Base-by-base conservation (phyloP, 768 basidiomycete genomes). In the Agrocybe praecox region DNA sequence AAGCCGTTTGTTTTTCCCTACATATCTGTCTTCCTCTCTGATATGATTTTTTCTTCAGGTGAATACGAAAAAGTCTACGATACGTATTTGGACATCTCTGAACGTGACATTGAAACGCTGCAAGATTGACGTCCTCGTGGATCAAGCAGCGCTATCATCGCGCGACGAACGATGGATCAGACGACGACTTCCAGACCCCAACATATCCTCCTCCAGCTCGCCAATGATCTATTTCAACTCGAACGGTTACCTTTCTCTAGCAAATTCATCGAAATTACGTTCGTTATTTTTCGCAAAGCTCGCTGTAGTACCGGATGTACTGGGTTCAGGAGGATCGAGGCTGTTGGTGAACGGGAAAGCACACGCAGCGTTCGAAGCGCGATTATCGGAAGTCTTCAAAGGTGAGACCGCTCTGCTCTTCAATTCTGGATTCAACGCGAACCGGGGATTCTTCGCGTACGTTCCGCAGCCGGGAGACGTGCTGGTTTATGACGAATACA, bases 341-440 rank as follows among this genome's bases (percentile, higher is more conserved):
- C 79, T 98, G 0, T 83, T 97, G 23, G 89, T 94, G 52, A 89
- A 92, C 64, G 85, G 85, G 8, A 80, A 81, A 8, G 76, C 85
- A 0, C 95, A 97, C 70, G 75, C 73, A 18, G 74, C 78, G 9
- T 80, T 98, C 42, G 96, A 98, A 67, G 72, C 71, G 5, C 83
- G 94, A 2, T 77, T 95, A 9, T 76, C 77, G 2, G 62, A 49
- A 1, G 89, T 92, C 68, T 93, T 95, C 71, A 62, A 70, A 14
- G 74, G 83, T 6, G 74, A 76, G 33, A 76, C 85, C 0, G 91
- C 90, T 0, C 76, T 97, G 9, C 78, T 97, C 5, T 96, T 95
- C 82, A 95, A 94, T 70, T 94, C 92, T 0, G 95, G 95, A 0
- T 96, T 89, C 69, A 94, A 96, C 71, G 94, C 94, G 9, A 98